Evolutionary conservation across 345 rosid species (phyloP).

Genomic region (Eucalyptus regnans): DNA sequence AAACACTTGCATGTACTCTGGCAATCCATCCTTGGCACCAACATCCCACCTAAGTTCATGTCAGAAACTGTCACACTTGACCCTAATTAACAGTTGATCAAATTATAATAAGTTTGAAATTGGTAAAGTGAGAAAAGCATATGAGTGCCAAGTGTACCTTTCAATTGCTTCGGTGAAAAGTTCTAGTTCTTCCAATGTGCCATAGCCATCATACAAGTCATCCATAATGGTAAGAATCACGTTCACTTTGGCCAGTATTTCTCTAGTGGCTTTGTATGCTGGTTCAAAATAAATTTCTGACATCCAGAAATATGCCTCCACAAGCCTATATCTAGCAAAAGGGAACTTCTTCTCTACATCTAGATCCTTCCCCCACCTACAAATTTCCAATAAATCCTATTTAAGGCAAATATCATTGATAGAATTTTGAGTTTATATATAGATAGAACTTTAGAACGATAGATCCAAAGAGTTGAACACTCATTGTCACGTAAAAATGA

Average conservation of each 20-base stretch:
- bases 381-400: not conserved
- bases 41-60: not conserved
- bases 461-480: not conserved
- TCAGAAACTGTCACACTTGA: not conserved
- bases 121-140: too few relatives aligned
- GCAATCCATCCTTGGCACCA: not conserved
- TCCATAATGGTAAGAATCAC: not conserved
- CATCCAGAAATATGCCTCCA: not conserved
- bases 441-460: too few relatives aligned
- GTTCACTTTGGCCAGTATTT: not conserved
- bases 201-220: not conserved
- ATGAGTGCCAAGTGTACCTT: not conserved
- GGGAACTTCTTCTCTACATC: not conserved
- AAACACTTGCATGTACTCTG: not conserved
- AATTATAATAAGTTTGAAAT: too few relatives aligned
- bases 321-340: not conserved
- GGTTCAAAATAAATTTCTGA: not conserved
- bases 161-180: not conserved
- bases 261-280: not conserved
- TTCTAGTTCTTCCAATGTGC: not conserved
- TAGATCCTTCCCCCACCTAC: not conserved
- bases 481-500: not conserved
- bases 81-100: too few relatives aligned
- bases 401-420: too few relatives aligned
- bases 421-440: too few relatives aligned